Evolutionary conservation across 2,329 filamentous ascomycete species (phyloP).

Genomic region (Aspergillus ochraceus): DNA sequence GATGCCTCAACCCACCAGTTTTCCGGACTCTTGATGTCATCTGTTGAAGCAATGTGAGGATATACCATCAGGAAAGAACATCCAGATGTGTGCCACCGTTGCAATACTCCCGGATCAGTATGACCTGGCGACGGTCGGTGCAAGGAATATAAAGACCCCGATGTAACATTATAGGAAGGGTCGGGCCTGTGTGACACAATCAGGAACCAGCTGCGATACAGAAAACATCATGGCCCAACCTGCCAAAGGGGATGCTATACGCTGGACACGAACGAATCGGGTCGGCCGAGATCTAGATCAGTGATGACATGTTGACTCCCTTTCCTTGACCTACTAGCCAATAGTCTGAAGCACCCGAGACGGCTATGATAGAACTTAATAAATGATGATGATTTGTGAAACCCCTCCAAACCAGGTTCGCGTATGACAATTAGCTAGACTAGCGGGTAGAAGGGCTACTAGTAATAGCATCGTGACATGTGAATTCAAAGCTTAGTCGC

Average conservation of each 20-base stretch:
- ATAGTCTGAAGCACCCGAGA: not conserved
- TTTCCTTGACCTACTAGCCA: not conserved
- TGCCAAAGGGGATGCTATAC: not conserved
- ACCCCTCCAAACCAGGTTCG: not conserved
- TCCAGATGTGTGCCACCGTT: not conserved
- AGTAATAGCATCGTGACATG: not conserved
- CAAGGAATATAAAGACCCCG: not conserved
- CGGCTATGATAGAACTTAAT: not conserved
- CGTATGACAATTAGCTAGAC: not conserved
- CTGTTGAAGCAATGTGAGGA: not conserved
- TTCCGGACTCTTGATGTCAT: not conserved
- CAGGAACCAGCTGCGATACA: not conserved
- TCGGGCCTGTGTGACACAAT: constrained; percentile 2
- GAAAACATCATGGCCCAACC: not conserved
- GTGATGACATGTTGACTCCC: not conserved
- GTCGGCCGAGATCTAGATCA: not conserved
- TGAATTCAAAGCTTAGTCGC: not conserved
- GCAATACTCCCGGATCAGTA: not conserved
- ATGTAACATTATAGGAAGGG: not conserved
- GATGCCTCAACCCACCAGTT: not conserved
- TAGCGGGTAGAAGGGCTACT: not conserved
- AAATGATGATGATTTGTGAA: not conserved
- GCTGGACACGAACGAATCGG: not conserved
- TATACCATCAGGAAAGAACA: not conserved
- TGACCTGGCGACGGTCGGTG: not conserved